Percentiles rank a stretch among this genome's conserved stretches.
These are phyloP conservation scores for Botrytis aclada DNA, from an alignment of 2,329 filamentous ascomycete species.

Conservation along the genomic window DNA sequence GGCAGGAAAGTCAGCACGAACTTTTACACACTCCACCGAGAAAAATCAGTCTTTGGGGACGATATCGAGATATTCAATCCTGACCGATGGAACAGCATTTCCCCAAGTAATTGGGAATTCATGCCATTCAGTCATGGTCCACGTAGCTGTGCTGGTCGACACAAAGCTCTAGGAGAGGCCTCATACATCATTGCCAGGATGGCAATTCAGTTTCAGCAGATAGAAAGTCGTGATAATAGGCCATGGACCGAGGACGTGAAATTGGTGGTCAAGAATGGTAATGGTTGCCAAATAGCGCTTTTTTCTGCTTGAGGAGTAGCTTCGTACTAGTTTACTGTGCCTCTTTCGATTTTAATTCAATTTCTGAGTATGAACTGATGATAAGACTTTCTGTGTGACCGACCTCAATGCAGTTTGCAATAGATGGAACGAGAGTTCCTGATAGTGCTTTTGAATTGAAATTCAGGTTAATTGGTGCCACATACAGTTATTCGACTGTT, in stretches of 20 bases:
- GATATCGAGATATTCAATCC: slow-evolving; percentile 69
- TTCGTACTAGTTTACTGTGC: background rate
- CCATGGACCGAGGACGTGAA: slow-evolving; percentile 17
- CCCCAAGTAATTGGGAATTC: slow-evolving; percentile 66
- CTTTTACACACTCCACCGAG: slow-evolving; percentile 14
- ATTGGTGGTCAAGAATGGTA: slow-evolving; percentile 14
- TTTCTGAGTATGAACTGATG: rapidly evolving
- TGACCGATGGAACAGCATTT: slow-evolving; percentile 60
- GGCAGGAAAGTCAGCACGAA: slow-evolving; percentile 13
- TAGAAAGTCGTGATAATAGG: slow-evolving; percentile 19
- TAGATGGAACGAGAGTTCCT: background rate
- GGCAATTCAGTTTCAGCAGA: slow-evolving; percentile 17
- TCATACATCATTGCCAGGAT: slow-evolving; percentile 23
- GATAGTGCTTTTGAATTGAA: too few relatives aligned
- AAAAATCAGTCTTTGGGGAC: slow-evolving; percentile 56
- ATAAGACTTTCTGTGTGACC: background rate
- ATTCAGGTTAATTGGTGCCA: background rate
- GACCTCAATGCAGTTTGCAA: background rate
- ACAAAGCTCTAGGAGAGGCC: slow-evolving; percentile 24
- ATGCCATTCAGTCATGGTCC: slow-evolving; percentile 69
- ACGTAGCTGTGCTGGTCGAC: slow-evolving; percentile 61
- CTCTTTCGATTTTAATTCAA: background rate
- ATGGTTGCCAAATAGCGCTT: slow-evolving; percentile 16
- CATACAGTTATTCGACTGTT: background rate
- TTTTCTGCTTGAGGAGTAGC: background rate